These are phyloP conservation scores for Termitomyces sp. DNA, from an alignment of 1,284 basidiomycete species.

Conservation along the genomic window DNA sequence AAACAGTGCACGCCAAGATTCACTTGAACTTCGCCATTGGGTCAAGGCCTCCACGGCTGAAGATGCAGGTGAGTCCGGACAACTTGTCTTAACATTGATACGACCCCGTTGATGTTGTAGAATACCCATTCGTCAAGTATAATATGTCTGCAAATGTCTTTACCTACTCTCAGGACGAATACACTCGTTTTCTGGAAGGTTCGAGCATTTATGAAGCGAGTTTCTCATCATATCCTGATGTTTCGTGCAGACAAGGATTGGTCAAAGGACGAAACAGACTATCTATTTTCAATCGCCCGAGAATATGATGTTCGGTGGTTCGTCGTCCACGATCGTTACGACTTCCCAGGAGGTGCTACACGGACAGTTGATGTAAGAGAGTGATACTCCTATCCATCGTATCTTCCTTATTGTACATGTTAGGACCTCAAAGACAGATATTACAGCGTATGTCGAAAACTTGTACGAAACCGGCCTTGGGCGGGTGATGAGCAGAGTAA, in stretches of 20 bases:
- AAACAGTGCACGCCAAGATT: constrained; percentile 60
- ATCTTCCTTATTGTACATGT: background rate
- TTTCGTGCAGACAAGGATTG: constrained; percentile 67
- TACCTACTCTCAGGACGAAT: constrained; percentile 90
- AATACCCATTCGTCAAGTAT: constrained; percentile 79
- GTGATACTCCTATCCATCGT: background rate
- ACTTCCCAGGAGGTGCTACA: constrained; percentile 49
- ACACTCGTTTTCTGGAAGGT: constrained; percentile 77
- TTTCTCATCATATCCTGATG: background rate
- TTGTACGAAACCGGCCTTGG: constrained; percentile 82
- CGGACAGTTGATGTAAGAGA: constrained; percentile 67
- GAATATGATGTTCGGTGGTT: constrained; percentile 91
- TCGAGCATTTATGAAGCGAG: constrained; percentile 8
- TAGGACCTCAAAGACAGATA: constrained; percentile 96
- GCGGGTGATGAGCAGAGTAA: constrained; percentile 73
- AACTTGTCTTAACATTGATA: background rate
- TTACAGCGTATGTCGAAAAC: constrained; percentile 86
- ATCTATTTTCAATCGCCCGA: constrained; percentile 79
- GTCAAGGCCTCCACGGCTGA: constrained; percentile 54
- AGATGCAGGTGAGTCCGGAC: constrained; percentile 42
- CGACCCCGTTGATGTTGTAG: constrained; percentile 29
- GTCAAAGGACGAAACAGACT: constrained; percentile 94
- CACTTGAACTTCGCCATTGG: constrained; percentile 65
- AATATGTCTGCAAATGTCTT: constrained; percentile 68
- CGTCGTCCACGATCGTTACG: constrained; percentile 88